These are phyloP conservation scores for Dictyostelium intermedium DNA, from an alignment of 78 protist species.

Conservation along the genomic window DNA sequence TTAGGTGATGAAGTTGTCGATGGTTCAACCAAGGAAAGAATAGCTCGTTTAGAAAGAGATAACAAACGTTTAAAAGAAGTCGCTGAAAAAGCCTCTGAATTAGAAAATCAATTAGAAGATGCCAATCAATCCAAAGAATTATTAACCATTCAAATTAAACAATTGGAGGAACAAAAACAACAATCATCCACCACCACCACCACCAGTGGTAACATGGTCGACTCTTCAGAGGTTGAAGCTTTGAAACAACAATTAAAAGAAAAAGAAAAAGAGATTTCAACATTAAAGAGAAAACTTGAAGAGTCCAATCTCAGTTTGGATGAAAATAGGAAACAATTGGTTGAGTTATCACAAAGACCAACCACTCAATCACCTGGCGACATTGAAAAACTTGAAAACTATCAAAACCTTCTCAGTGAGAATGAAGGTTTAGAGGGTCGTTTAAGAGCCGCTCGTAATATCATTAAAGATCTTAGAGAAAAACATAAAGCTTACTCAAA, in stretches of 20 bases:
- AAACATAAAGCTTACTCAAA: background rate
- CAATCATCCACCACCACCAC: background rate
- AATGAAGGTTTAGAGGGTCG: conserved; percentile 52
- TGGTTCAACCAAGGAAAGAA: conserved; percentile 31
- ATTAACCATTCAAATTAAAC: background rate
- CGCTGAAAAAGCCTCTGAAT: conserved; percentile 15
- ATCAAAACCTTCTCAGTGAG: background rate
- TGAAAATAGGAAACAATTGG: conserved; percentile 25
- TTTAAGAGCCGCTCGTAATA: conserved; percentile 66
- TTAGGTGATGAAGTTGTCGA: conserved; percentile 33
- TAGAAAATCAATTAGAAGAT: conserved; percentile 58
- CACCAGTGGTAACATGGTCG: background rate
- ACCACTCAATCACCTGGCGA: background rate
- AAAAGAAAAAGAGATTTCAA: background rate
- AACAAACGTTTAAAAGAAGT: conserved; percentile 55
- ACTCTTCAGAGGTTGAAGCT: conserved; percentile 15
- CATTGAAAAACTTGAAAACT: background rate
- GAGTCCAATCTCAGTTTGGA: conserved; percentile 5
- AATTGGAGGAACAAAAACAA: background rate
- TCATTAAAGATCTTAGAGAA: conserved; percentile 53
- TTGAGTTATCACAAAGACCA: background rate
- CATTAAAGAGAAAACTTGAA: conserved; percentile 18
- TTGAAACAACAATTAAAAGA: background rate
- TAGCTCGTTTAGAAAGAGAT: conserved; percentile 71
- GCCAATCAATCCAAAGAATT: conserved; percentile 13